phyloP scores from a whole-genome alignment of 768 basidiomycete species.

The Lepiota venenata region DNA sequence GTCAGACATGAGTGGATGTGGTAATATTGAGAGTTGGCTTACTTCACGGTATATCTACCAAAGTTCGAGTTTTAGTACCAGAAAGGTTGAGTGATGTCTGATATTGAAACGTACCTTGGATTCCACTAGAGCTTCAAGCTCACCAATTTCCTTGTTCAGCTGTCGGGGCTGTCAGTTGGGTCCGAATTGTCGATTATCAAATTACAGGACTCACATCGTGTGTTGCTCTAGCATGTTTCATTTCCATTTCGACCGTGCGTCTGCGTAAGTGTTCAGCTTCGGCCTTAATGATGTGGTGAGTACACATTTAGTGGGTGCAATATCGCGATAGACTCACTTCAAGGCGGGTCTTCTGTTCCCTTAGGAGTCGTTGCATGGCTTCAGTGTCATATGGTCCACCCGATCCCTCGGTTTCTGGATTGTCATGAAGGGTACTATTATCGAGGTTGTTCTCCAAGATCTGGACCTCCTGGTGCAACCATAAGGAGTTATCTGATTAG shows the following conservation, averaged over 20 bases:
- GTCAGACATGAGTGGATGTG: background rate
- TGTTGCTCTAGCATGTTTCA: conserved; percentile 66
- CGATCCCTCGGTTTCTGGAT: conserved; percentile 25
- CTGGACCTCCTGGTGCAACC: conserved; percentile 56
- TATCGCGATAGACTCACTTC: conserved; percentile 38
- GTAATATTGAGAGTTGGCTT: conserved; percentile 8
- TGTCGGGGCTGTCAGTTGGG: conserved; percentile 25
- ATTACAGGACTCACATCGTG: conserved; percentile 54
- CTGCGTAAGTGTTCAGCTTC: conserved; percentile 72
- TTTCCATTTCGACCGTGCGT: conserved; percentile 64
- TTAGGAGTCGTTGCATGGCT: conserved; percentile 36
- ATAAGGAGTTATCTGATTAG: conserved; percentile 2
- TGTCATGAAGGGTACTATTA: conserved; percentile 50
- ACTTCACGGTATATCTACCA: conserved; percentile 84
- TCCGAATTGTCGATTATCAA: background rate
- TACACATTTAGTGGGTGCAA: background rate
- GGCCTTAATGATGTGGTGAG: conserved; percentile 27
- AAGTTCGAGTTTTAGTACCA: background rate
- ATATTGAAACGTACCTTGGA: conserved; percentile 61
- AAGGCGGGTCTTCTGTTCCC: conserved; percentile 47
- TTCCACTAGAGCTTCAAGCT: conserved; percentile 92
- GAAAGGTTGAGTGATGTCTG: background rate
- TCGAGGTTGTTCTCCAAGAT: conserved; percentile 76
- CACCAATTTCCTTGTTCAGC: conserved; percentile 90
- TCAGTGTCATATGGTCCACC: conserved; percentile 28